Conservation (phyloP, 805 yeast genomes). For the Suhomyces xylopsoci region DNA sequence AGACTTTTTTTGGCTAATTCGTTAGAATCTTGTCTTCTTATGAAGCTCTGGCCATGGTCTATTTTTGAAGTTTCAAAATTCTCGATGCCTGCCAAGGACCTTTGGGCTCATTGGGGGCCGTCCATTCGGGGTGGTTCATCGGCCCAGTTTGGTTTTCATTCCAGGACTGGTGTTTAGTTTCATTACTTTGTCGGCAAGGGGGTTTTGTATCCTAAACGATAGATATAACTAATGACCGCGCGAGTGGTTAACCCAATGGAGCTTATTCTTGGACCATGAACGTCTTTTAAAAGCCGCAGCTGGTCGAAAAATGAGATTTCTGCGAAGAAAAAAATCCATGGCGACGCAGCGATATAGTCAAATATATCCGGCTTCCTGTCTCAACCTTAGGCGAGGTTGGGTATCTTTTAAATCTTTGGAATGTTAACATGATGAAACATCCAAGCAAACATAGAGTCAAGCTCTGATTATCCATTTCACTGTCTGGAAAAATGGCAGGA, state of each 20-base stretch:
- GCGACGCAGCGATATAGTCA: constrained; percentile 52
- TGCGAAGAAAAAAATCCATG: too few relatives aligned
- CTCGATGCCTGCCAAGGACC: neutral
- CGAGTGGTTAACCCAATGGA: constrained; percentile 68
- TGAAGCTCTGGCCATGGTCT: constrained; percentile 16
- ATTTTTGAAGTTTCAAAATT: neutral
- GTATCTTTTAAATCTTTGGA: constrained; percentile 17
- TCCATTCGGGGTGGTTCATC: neutral
- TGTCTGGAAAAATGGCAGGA: constrained; percentile 48
- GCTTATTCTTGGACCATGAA: constrained; percentile 76
- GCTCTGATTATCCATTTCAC: constrained; percentile 56
- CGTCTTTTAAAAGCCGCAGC: constrained; percentile 31
- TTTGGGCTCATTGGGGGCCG: neutral
- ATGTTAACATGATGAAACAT: constrained; percentile 60
- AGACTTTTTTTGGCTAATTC: neutral
- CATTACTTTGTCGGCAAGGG: constrained; percentile 56
- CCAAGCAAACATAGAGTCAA: constrained; percentile 84
- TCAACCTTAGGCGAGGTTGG: constrained; percentile 21
- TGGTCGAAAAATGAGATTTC: constrained; percentile 13
- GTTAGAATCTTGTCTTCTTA: constrained; percentile 16
- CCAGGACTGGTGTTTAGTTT: constrained; percentile 18
- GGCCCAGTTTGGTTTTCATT: constrained; percentile 15
- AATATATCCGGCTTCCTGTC: constrained; percentile 53
- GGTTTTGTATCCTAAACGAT: constrained; percentile 58
- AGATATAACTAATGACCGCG: constrained; percentile 67